Evolutionary conservation across 192 early-diverging fungal species (phyloP).

Genomic region (Umbelopsis ramanniana): DNA sequence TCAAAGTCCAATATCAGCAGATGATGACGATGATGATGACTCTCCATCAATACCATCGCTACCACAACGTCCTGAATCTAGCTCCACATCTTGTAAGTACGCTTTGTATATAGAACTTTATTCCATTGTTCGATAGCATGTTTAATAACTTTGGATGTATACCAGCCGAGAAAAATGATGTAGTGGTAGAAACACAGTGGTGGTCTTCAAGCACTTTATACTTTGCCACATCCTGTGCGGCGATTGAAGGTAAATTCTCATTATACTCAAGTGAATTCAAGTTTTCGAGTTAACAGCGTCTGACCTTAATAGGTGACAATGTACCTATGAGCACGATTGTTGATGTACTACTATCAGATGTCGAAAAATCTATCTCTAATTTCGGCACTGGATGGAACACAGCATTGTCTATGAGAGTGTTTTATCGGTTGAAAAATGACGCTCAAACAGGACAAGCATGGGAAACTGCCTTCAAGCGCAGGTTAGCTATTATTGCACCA

Average conservation of each 20-base stretch:
- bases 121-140: neutral
- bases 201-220: neutral
- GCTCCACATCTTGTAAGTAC: neutral
- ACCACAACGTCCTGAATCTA: neutral
- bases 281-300: too few species aligned
- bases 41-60: neutral
- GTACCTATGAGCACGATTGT: neutral
- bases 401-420: neutral
- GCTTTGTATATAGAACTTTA: neutral
- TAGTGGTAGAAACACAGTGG: neutral
- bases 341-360: neutral
- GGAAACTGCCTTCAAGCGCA: neutral
- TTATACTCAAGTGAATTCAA: neutral
- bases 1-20: conserved; percentile 22
- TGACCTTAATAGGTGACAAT: neutral
- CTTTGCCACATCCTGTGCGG: conserved; percentile 1
- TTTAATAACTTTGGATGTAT: neutral
- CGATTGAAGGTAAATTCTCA: neutral
- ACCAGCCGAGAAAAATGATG: neutral
- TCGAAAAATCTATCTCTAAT: neutral
- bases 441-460: neutral
- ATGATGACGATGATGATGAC: conserved; percentile 26
- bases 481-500: neutral
- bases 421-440: neutral
- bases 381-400: conserved; percentile 11